Base-by-base conservation (phyloP, 2,329 filamentous ascomycete genomes). In the Cladosporium sp. region DNA sequence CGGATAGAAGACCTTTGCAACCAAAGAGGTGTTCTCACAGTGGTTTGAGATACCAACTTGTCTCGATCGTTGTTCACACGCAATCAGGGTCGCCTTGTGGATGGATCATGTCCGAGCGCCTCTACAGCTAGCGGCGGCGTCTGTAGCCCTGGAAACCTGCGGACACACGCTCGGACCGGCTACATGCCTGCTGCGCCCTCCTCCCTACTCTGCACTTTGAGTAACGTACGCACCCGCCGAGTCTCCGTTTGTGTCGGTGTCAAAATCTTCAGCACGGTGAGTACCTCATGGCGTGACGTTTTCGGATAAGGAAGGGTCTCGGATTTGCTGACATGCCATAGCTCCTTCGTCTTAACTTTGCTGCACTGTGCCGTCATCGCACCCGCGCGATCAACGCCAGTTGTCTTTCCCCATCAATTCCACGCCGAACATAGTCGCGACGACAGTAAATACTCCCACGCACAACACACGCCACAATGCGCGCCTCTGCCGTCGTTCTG, bases 401-500 rank as follows among this genome's bases (percentile, higher is more conserved):
- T 42, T 49, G 46, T 49, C 46, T 38, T 31, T 49, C 46, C 31
- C 46, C 19, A 9, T 7, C 32, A 43, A 33, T 41, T 19, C 33
- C 19, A 42, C 40, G 22, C 16, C 16, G 22, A 42, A n/a, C 40
- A 42, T 18, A 28, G 40, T 42, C 40, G 16, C 38, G 43, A 45
- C 43, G 31, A 11, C 45, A 48, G 35, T 14, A 9, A 19, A 11
- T 34, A 48, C 34, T 32, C 22, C 42, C 9, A 9, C 42, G 13
- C 22, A 31, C 40, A 42, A 18, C 18, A 42, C 19, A 42, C 33
- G 18, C 16, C 54, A 72, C 56, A 59, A 77, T 83, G 80, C 78
- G 77, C 70, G 69, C 79, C 69, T 73, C 75, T 52, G 62, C 77
- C 53, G 65, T 79, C 58, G 64, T 78, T 44, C 68, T 82, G 62